Percentiles rank a stretch among this genome's conserved stretches.
Evolutionary conservation across 2,329 filamentous ascomycete species (phyloP).

Genomic region (Hypoxylon sp.): DNA sequence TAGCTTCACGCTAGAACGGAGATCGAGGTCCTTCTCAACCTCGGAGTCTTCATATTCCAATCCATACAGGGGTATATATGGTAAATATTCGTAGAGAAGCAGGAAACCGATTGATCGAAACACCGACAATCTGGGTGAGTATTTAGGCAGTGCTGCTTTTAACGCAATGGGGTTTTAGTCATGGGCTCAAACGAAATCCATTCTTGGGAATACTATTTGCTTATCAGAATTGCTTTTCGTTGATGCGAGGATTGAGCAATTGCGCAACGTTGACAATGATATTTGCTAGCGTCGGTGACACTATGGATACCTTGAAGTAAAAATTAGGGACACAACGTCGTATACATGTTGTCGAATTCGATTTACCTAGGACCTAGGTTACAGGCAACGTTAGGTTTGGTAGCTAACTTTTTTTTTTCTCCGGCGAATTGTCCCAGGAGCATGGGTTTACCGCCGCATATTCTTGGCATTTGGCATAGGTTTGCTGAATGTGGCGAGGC

Average conservation of each 20-base stretch:
- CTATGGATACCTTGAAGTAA: neutral
- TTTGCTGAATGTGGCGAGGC: slow-evolving; percentile 27
- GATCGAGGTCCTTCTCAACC: neutral
- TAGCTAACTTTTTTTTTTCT: slow-evolving; percentile 10
- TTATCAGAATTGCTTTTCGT: neutral
- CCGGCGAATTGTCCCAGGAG: slow-evolving; percentile 28
- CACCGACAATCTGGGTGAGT: neutral
- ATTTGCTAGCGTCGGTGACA: neutral
- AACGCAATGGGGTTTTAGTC: slow-evolving; percentile 4
- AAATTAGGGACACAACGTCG: neutral
- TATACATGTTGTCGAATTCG: slow-evolving; percentile 1
- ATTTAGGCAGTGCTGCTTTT: slow-evolving; percentile 4
- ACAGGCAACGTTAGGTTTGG: neutral
- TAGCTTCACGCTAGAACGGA: neutral
- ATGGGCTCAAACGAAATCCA: slow-evolving; percentile 2
- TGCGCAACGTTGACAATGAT: slow-evolving; percentile 8
- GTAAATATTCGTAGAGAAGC: neutral
- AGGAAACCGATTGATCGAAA: neutral
- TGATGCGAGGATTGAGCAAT: neutral
- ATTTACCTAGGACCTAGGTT: slow-evolving; percentile 8
- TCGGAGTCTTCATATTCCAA: neutral
- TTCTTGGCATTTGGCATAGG: slow-evolving; percentile 40
- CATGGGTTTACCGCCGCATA: slow-evolving; percentile 41
- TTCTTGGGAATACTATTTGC: slow-evolving; percentile 16
- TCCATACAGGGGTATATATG: neutral